These are phyloP conservation scores for Backusella circina DNA, from an alignment of 192 early-diverging fungal genomes.

Conservation along the genomic window DNA sequence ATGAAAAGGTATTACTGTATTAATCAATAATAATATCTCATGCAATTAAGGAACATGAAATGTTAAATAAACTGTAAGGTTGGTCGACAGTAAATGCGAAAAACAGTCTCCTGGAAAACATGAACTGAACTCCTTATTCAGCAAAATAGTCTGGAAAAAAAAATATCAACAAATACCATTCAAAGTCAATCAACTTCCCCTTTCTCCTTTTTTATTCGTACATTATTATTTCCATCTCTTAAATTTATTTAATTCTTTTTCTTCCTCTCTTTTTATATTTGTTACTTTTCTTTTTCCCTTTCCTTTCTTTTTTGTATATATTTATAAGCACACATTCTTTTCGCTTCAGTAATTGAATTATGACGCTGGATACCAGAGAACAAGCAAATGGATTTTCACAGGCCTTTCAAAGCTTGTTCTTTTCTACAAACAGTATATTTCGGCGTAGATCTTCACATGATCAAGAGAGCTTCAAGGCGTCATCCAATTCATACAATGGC, in stretches of 20 bases:
- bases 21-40: not conserved
- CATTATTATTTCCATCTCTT: not conserved
- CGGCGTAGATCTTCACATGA: slow-evolving; percentile 2
- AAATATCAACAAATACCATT: not conserved
- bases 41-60: not conserved
- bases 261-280: not conserved
- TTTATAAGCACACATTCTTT: not conserved
- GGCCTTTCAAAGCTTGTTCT: not conserved
- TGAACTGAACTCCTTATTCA: not conserved
- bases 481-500: not conserved
- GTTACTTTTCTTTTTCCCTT: not conserved
- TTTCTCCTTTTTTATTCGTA: not conserved
- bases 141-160: not conserved
- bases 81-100: not conserved
- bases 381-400: not conserved
- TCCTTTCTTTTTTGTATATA: not conserved
- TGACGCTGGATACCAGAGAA: not conserved
- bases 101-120: not conserved
- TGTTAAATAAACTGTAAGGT: not conserved
- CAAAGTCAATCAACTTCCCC: not conserved
- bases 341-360: not conserved
- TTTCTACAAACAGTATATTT: slow-evolving; percentile 5
- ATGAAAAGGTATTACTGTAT: not conserved
- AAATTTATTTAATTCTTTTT: not conserved
- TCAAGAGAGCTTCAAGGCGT: not conserved